Evolutionary conservation across 2,329 filamentous ascomycete genomes (phyloP), one percentile per base, ranked within the genome.

Genomic region (Aspergillus phoenicis): DNA sequence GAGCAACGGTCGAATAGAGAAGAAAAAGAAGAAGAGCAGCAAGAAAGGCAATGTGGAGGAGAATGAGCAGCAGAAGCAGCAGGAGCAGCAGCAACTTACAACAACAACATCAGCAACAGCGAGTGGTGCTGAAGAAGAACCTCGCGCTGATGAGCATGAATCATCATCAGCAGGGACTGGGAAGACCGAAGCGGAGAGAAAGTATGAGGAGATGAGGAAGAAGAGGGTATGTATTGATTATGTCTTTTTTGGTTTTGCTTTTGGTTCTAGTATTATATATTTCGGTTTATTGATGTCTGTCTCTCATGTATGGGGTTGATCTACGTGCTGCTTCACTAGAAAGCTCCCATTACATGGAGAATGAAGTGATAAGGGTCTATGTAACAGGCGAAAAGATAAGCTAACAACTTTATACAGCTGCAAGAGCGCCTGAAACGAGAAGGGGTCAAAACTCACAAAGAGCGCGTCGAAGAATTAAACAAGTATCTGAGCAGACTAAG

Each of bases 391-490:
- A 33, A 39, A 38, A 48, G 17, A 38, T n/a, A 48, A 26, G 39
- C 52, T 41, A 49, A 55, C 26, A n/a, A 11, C 5, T 47, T 36
- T 53, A n/a, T 39, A 57, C 67, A 95, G 91, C 81, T 98, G 70
- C 87, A 95, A 69, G 89, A 97, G 71, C 83, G 92, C 64, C 81
- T 96, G 48, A 88, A 90, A 72, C 87, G 89, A 13, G 93, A 97
- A 74, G 89, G 96, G 15, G 86, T 94, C 67, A 98, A 97, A 83
- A 96, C 93, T 30, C 95, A 99, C 78, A 98, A 98, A 76, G 91
- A 99, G 81, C 88, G 92, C 10, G 94, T 99, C 47, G 93, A 98
- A 76, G 93, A 97, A 75, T 81, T 98, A 69, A 99, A 99, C 75
- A 91, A 91, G 65, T 97, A 98, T 75, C 81, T 99, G 38, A 95